Evolutionary conservation across 2,329 filamentous ascomycete species (phyloP).

Genomic region (Phyllosticta paracitricarpa): DNA sequence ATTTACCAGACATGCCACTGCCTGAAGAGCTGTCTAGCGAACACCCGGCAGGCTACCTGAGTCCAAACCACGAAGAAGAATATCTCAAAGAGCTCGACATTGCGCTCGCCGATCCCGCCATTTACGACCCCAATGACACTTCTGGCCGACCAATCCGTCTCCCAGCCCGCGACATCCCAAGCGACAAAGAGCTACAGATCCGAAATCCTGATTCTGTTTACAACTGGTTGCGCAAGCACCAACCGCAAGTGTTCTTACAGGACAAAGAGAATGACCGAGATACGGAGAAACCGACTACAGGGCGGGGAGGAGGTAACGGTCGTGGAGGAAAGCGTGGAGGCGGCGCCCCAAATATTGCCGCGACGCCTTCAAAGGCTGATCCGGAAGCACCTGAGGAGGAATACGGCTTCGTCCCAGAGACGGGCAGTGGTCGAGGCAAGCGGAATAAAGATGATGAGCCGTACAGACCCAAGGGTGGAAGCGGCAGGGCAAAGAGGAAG

Average conservation of each 20-base stretch:
- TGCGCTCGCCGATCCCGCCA: slow-evolving; percentile 38
- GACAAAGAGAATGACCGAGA: slow-evolving; percentile 45
- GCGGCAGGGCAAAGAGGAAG: slow-evolving; percentile 30
- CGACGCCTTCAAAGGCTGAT: slow-evolving; percentile 26
- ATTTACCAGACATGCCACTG: slow-evolving; percentile 21
- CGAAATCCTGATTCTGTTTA: slow-evolving; percentile 86
- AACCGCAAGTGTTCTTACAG: slow-evolving; percentile 75
- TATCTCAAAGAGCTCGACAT: slow-evolving; percentile 58
- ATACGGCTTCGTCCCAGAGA: slow-evolving; percentile 22
- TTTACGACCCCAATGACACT: slow-evolving; percentile 41
- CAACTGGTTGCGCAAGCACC: slow-evolving; percentile 84
- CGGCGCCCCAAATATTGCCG: slow-evolving; percentile 20
- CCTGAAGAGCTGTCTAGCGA: slow-evolving; percentile 36
- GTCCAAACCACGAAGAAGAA: slow-evolving; percentile 61
- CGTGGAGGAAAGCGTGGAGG: slow-evolving; percentile 21
- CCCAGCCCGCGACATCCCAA: slow-evolving; percentile 29
- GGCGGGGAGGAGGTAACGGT: slow-evolving; percentile 24
- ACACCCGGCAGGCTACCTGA: slow-evolving; percentile 56
- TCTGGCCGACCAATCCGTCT: slow-evolving; percentile 30
- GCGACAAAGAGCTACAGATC: slow-evolving; percentile 45
- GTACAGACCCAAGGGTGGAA: slow-evolving; percentile 40
- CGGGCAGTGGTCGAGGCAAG: slow-evolving; percentile 21
- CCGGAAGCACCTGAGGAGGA: slow-evolving; percentile 31
- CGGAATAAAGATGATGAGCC: slow-evolving; percentile 33
- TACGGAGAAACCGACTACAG: slow-evolving; percentile 20